A percentile compares a stretch with the other conserved stretches of the same genome.
Evolutionary conservation across 495 filamentous ascomycete species (phyloP).

Genomic region (Aspergillus kassunensis): DNA sequence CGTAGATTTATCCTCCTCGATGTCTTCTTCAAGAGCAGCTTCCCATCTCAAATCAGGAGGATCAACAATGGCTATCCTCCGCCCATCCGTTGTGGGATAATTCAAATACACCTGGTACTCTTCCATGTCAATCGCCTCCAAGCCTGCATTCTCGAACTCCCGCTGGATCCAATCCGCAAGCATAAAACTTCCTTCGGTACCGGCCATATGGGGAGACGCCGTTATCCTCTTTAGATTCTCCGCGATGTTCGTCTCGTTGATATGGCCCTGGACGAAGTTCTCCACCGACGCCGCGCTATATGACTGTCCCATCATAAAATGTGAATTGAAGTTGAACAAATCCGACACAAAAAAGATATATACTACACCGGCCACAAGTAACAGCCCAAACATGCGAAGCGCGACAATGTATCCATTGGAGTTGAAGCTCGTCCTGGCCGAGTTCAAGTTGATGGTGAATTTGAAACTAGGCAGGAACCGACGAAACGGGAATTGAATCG

Average conservation of each 20-base stretch:
- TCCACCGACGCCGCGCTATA: constrained; percentile 58
- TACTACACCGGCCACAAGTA: constrained; percentile 68
- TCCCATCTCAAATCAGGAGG: constrained; percentile 68
- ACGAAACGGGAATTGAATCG: constrained; percentile 51
- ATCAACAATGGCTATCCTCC: constrained; percentile 77
- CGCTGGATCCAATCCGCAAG: constrained; percentile 78
- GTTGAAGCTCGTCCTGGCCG: constrained; percentile 25
- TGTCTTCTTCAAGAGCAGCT: constrained; percentile 78
- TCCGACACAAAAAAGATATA: constrained; percentile 84
- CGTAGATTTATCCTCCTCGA: constrained; percentile 60
- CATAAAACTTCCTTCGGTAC: constrained; percentile 81
- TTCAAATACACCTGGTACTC: constrained; percentile 87
- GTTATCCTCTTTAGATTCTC: constrained; percentile 70
- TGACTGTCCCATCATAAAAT: constrained; percentile 39
- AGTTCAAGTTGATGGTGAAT: constrained; percentile 32
- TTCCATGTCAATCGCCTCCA: constrained; percentile 71
- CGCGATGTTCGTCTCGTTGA: constrained; percentile 64
- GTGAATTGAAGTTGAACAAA: constrained; percentile 55
- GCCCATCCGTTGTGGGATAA: constrained; percentile 72
- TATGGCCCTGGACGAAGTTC: constrained; percentile 64
- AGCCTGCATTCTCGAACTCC: constrained; percentile 60
- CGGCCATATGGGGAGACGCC: constrained; percentile 79
- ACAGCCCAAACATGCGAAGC: constrained; percentile 66
- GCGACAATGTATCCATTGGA: constrained; percentile 55
- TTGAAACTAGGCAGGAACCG: constrained; percentile 42